Percentiles rank a stretch among this genome's conserved stretches.
Evolutionary conservation across 352 stramenopile genomes (phyloP).

Genomic region (Aphanomyces cochlioides): DNA sequence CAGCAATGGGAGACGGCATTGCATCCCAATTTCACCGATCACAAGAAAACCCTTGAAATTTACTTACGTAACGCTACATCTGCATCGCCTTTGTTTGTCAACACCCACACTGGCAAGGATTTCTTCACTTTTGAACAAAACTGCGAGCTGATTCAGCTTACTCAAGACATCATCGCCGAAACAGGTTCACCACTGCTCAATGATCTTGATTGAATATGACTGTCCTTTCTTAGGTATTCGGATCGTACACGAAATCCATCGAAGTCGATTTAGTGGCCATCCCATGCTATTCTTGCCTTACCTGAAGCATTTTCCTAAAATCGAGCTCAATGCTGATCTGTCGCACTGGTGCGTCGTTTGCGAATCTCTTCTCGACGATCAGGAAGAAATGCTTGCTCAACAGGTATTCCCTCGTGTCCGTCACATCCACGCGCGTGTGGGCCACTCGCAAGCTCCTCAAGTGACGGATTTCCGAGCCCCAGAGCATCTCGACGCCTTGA

Average conservation of each 20-base stretch:
- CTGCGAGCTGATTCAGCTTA: conserved; percentile 13
- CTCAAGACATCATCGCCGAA: not conserved
- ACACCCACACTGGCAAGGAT: conserved; percentile 31
- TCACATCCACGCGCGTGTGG: conserved; percentile 28
- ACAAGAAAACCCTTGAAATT: conserved; percentile 6
- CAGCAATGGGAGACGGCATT: conserved; percentile 30
- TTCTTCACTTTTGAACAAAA: conserved; percentile 27
- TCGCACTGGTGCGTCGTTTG: conserved; percentile 30
- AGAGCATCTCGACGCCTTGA: conserved; percentile 12
- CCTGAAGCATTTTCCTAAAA: conserved; percentile 2
- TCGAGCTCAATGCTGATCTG: conserved; percentile 26
- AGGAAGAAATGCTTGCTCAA: conserved; percentile 4
- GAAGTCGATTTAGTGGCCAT: conserved; percentile 28
- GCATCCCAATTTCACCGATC: conserved; percentile 18
- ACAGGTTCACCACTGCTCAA: not conserved
- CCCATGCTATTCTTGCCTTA: conserved; percentile 27
- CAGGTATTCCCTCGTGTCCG: conserved; percentile 17
- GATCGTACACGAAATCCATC: conserved; percentile 31
- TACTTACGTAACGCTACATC: conserved; percentile 17
- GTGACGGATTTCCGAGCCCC: conserved; percentile 28
- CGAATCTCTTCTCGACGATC: conserved; percentile 25
- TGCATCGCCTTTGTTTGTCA: conserved; percentile 11
- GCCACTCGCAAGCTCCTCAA: conserved; percentile 25
- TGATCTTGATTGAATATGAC: not conserved
- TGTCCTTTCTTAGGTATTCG: conserved; percentile 3